Evolutionary conservation across 1,284 basidiomycete genomes (phyloP), one percentile per base, ranked within the genome.

Genomic region (Leccinum variabile): DNA sequence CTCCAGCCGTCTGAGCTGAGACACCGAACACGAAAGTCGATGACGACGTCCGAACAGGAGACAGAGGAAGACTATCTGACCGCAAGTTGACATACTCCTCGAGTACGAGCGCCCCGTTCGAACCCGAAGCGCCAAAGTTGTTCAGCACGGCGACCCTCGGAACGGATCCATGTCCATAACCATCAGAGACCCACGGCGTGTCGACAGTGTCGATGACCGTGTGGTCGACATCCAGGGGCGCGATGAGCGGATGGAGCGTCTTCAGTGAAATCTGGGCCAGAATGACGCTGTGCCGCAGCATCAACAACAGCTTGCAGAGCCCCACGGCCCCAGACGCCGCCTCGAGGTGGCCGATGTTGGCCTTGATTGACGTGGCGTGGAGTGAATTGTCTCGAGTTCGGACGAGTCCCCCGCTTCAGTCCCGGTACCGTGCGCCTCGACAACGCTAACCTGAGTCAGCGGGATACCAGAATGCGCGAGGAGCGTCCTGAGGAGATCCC

Each of bases 111-210:
- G 87, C 83, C 1, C 81, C 80, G 63, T 91, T 91, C 10, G 88
- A 89, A 0, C 89, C 89, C 22, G 89, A 80, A 0, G 89, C 89
- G 18, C 89, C 89, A 66, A 90, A 91, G 67, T 90, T 91, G 67
- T 88, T 90, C 56, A 91, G 76, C 18, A 90, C 67, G 1, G 87
- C 88, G 4, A 86, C 66, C 4, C 87, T 79, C 11, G 73, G 71
- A 3, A 73, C 68, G 13, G 76, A 69, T 10, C n/a, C 59, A n/a
- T 50, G 49, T 11, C n/a, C 5, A 44, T 44, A 11, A 18, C n/a
- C n/a, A 44, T 44, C 8, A 10, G 54, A 4, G 8, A 58, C 54
- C 88, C 88, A 90, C 2, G 76, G 68, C 0, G 71, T 67, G 0
- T 75, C 64, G 14, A 67, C 61, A 0, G 74, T 81, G 64, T 82